Base-by-base conservation (phyloP, 345 rosid species). In the Populus ilicifolia region DNA sequence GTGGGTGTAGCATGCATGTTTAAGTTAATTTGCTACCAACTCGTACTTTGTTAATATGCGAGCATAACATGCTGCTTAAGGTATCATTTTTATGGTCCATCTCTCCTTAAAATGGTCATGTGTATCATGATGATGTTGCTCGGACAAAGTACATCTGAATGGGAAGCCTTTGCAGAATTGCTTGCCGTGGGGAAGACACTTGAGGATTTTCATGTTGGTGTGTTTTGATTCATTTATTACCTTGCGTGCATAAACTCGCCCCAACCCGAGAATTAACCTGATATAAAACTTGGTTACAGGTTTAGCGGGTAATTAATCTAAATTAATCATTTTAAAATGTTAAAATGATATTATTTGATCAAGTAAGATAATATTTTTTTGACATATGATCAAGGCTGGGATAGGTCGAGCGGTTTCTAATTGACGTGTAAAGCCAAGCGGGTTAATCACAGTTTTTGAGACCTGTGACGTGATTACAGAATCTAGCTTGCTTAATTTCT, bases 121-220 rank as follows among this genome's bases (percentile, higher is more conserved):
- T 69, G 35, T 30, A 76, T 56, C 70, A 82, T 87, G 75, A 82
- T 83, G 77, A 72, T 87, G 90, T 64, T 80, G 80, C 62, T 50
- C 27, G 9, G 80, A 75, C 68, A 4, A 85, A 82, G 80, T 82
- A 85, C 88, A 83, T 35, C 39, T 65, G 67, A 67, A 72, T 29
- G 54, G 21, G 52, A 59, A 67, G 69, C 46, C 44, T 67, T 59
- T 75, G 52, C 75, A 30, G 38, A 36, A 46, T 77, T 83, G 85
- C 77, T 85, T 77, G 64, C 74, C 52, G 29, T 70, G 70, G 76
- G 73, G 77, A 80, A 64, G 74, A 80, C 72, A 75, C 44, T 61
- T 64, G 73, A 80, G 76, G 67, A 33, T 78, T 69, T 44, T 52
- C 70, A 25, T 68, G 39, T 77, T 59, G 6, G 36, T 46, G 9